These are phyloP conservation scores for Rhynchospora pubera DNA, from an alignment of 176 grass and related monocot genomes.

Conservation along the genomic window DNA sequence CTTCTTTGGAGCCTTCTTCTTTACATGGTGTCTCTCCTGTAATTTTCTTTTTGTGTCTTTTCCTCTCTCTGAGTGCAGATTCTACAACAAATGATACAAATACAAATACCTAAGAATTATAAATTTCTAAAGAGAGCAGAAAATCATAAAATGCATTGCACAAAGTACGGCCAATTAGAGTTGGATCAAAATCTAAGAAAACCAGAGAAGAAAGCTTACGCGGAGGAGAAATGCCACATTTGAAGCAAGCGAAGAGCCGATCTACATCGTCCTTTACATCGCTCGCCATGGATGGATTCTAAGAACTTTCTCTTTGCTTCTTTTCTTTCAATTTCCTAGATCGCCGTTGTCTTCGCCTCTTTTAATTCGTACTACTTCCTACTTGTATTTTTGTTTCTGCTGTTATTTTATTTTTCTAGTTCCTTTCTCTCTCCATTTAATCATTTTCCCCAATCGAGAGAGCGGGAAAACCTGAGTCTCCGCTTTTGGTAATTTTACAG, in stretches of 20 bases:
- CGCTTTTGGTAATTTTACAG: background rate
- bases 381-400: background rate
- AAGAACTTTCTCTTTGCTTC: background rate
- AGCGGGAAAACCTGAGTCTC: background rate
- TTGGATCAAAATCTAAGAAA: background rate
- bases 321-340: background rate
- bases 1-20: too few relatives aligned
- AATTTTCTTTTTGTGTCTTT: slow-evolving; percentile 20
- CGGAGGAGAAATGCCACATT: slow-evolving; percentile 73
- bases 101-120: background rate
- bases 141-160: background rate
- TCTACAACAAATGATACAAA: slow-evolving; percentile 26
- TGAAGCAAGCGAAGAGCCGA: slow-evolving; percentile 89
- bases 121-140: background rate
- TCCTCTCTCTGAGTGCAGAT: slow-evolving; percentile 62
- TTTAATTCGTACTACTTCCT: background rate
- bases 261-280: slow-evolving; percentile 81
- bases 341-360: background rate
- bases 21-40: slow-evolving; percentile 8
- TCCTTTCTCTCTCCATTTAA: too few relatives aligned
- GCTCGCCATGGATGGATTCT: slow-evolving; percentile 26
- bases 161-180: background rate
- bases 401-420: background rate
- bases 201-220: slow-evolving; percentile 22
- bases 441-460: background rate